Conservation (phyloP, 1,284 basidiomycete genomes). For the Sporisorium sorghi region DNA sequence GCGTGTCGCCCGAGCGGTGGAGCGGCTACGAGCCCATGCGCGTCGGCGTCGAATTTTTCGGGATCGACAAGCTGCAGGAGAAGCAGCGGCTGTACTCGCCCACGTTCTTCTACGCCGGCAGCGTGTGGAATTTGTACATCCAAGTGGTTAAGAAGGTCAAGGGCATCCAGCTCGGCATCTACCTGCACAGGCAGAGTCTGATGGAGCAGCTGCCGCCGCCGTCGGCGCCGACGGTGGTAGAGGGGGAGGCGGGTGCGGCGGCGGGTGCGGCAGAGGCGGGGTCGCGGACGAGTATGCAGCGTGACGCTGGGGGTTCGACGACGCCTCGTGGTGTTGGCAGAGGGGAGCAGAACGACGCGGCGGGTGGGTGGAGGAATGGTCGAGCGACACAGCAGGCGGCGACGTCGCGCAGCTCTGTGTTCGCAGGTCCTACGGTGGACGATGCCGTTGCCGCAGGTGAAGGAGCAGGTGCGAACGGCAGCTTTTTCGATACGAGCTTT, state of each 20-base stretch:
- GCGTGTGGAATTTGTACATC: conserved; percentile 86
- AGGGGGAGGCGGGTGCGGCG: conserved; percentile 3
- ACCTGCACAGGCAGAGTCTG: conserved; percentile 85
- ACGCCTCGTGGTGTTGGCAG: conserved; percentile 16
- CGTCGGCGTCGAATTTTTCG: conserved; percentile 89
- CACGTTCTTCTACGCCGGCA: conserved; percentile 73
- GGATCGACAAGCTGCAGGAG: conserved; percentile 80
- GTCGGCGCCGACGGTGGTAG: conserved; percentile 70
- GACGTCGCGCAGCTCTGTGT: conserved; percentile 11
- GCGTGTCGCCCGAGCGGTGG: conserved; percentile 45
- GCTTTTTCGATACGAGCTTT: conserved; percentile 43
- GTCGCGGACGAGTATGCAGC: conserved; percentile 8
- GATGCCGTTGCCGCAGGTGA: not conserved
- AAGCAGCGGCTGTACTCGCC: conserved; percentile 76
- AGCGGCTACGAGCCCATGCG: conserved; percentile 65
- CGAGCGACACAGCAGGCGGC: conserved; percentile 12
- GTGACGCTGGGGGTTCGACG: conserved; percentile 10
- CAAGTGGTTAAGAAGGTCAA: conserved; percentile 82
- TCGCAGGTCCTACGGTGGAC: conserved; percentile 5
- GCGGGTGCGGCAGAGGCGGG: conserved; percentile 1
- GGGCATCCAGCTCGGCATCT: conserved; percentile 84
- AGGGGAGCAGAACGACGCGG: not conserved
- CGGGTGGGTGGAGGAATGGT: not conserved
- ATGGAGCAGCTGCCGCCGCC: conserved; percentile 73
- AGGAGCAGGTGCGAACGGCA: conserved; percentile 13